Percentiles rank a stretch among this genome's conserved stretches.
phyloP scores from a whole-genome alignment of 352 stramenopile species.

The Pythium dissotocum region DNA sequence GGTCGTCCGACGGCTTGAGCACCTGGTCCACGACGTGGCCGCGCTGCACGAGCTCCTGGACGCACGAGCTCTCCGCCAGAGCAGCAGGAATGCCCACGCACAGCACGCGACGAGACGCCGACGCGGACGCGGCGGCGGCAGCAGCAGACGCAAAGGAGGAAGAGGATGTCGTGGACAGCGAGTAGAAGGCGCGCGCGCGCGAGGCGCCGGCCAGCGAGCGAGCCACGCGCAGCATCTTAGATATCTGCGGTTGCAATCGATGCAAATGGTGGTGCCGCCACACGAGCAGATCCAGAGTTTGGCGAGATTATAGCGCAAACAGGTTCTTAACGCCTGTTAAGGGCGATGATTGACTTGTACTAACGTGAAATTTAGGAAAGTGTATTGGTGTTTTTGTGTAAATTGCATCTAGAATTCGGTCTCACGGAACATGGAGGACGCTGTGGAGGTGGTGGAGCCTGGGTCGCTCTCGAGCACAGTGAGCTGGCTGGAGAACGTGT shows the following conservation, averaged over 20 bases:
- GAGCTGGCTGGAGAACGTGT: constrained; percentile 25
- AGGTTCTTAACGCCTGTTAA: constrained; percentile 1
- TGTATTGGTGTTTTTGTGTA: neutral
- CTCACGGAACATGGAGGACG: constrained; percentile 8
- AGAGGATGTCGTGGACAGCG: constrained; percentile 8
- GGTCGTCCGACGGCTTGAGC: constrained; percentile 33
- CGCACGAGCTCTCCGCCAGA: constrained; percentile 50
- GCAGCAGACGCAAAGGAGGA: constrained; percentile 3
- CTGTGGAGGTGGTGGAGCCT: constrained; percentile 3
- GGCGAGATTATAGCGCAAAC: constrained; percentile 1
- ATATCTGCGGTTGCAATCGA: constrained; percentile 35
- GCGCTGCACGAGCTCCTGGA: constrained; percentile 72
- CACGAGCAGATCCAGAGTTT: constrained; percentile 17
- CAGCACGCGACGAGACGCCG: constrained; percentile 42
- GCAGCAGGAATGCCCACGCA: constrained; percentile 59
- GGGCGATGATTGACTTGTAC: neutral
- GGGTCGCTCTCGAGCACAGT: constrained; percentile 17
- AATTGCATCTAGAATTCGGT: constrained; percentile 14
- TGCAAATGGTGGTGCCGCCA: constrained; percentile 41
- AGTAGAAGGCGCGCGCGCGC: constrained; percentile 16
- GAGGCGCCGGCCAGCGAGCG: constrained; percentile 10
- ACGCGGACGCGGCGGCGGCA: neutral
- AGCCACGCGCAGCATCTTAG: constrained; percentile 1
- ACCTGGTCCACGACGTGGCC: constrained; percentile 65
- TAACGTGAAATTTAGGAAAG: neutral